These are phyloP conservation scores for Luvunga scandens DNA, from an alignment of 345 rosid species.

Conservation along the genomic window DNA sequence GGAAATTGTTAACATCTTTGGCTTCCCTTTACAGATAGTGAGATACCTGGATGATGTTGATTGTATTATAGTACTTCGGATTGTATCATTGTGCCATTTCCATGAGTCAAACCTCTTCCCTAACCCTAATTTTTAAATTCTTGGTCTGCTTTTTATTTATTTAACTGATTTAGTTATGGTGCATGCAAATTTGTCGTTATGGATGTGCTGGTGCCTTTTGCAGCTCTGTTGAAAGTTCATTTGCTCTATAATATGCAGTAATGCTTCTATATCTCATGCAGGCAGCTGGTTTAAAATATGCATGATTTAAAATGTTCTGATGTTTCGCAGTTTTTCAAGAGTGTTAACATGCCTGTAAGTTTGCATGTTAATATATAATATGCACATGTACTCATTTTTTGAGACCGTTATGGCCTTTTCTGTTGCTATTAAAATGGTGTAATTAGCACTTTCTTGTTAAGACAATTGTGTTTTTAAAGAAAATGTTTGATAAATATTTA, in stretches of 20 bases:
- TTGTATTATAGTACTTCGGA: background rate
- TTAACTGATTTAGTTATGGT: background rate
- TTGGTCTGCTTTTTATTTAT: background rate
- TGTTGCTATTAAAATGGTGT: background rate
- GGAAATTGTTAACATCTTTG: background rate
- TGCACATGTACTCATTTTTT: background rate
- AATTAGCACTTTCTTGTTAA: background rate
- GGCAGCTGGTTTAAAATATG: slow-evolving; percentile 30
- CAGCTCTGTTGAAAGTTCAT: background rate
- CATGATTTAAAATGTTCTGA: slow-evolving; percentile 30
- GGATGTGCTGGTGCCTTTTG: slow-evolving; percentile 4
- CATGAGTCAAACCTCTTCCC: background rate
- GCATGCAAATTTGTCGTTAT: background rate
- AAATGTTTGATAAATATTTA: background rate
- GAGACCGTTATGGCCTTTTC: background rate
- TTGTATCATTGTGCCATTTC: background rate
- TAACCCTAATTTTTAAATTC: background rate
- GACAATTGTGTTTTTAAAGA: background rate
- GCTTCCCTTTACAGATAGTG: background rate
- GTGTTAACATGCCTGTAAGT: slow-evolving; percentile 39
- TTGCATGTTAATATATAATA: slow-evolving; percentile 6
- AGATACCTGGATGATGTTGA: background rate
- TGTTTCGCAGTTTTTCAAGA: slow-evolving; percentile 23
- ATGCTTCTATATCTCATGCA: slow-evolving; percentile 19
- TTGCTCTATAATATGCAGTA: slow-evolving; percentile 1